Base-by-base conservation (phyloP, 2,329 filamentous ascomycete genomes). In the Fusarium mundagurra region DNA sequence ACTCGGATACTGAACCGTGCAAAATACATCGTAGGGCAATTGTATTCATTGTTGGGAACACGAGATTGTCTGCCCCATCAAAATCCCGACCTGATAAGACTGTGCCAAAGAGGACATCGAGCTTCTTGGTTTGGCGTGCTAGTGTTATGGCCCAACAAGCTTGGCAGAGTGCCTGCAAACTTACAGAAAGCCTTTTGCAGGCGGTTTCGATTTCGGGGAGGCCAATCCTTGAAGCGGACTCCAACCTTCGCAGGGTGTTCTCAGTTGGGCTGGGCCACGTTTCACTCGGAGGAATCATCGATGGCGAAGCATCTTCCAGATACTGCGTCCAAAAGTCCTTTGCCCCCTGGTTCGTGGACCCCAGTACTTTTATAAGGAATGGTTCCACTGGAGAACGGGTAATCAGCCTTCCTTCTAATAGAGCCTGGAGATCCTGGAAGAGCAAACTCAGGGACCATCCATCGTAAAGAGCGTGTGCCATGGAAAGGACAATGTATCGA, bases 31-130 rank as follows among this genome's bases (percentile, higher is more conserved):
- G 88, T 13, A 97, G 86, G 0, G 92, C 89, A 0, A 98, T 91
- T 0, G 95, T 98, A 78, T 97, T 98, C 93, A 98, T 98, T 0
- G 93, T 94, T 0, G 95, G 96, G 77, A 98, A 98, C 79, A 95
- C 86, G 18, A 96, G 82, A 33, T 89, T 82, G 48, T 93, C 89
- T 0, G 90, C 88, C 22, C 89, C 88, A 51, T 93, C 91, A 16
- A 90, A 91, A 64, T 96, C 94, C n/a, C 96, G 89, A 22, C 96
- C 95, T 0, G 94, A 95, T 18, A 98, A 85, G 3, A 98, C 92
- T 1, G 94, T 89, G 2, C 96, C 96, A 78, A 96, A 98, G 0
- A 91, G 88, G 8, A 97, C 88, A 73, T 98, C 95, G 1, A 97
- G 87, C 2, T 88, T 89, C 7, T 86, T 83, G 3, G 89, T 86